Conservation (phyloP, 192 early-diverging fungal genomes). For the Coemansia biformis region DNA sequence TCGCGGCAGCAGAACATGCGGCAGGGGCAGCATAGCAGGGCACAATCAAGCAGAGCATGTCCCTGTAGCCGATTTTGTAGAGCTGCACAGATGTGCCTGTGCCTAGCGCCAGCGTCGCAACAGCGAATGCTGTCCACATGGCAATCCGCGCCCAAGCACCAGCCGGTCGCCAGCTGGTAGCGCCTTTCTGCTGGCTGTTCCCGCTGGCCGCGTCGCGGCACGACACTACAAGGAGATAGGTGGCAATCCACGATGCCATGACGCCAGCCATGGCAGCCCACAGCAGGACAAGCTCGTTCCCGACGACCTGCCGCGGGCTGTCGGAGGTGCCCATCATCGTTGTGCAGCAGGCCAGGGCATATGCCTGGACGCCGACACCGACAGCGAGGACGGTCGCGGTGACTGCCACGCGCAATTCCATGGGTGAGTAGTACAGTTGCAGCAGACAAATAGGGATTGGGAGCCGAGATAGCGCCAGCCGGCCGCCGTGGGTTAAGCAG, state of each 20-base stretch:
- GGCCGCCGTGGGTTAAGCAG: no score
- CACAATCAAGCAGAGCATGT: not conserved
- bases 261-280: slow-evolving; percentile 21
- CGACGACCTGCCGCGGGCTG: slow-evolving; percentile 8
- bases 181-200: not conserved
- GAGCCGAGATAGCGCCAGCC: no score
- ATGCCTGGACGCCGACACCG: slow-evolving; percentile 12
- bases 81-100: slow-evolving; percentile 3
- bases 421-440: not conserved
- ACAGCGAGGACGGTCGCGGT: not conserved
- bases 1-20: not conserved
- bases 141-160: slow-evolving; percentile 8
- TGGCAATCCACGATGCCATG: slow-evolving; percentile 14
- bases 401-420: not conserved
- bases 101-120: not conserved
- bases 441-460: not conserved
- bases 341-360: slow-evolving; percentile 2
- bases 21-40: slow-evolving; percentile 1
- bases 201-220: not conserved
- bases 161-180: slow-evolving; percentile 23
- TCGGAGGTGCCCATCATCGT: slow-evolving; percentile 1
- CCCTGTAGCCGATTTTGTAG: slow-evolving; percentile 3
- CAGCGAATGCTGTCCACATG: slow-evolving; percentile 14
- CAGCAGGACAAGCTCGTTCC: slow-evolving; percentile 18
- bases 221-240: slow-evolving; percentile 11